phyloP scores from a whole-genome alignment of 164 flowering plant species.

The Annona cherimola region DNA sequence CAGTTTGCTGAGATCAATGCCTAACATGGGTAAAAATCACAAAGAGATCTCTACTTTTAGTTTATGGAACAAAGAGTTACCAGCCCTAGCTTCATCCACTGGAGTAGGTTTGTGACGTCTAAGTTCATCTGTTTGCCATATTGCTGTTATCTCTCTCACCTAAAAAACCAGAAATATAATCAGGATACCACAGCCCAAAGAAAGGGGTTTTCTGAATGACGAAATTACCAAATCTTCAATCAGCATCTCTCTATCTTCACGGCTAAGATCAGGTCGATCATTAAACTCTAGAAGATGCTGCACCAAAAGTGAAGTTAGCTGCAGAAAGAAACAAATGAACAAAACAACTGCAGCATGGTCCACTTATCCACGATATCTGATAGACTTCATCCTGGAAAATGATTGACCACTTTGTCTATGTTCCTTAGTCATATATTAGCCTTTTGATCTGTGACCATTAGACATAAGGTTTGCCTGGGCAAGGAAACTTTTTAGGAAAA shows the following conservation, averaged over 20 bases:
- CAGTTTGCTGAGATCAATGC: too few relatives aligned
- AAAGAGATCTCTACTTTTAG: too few relatives aligned
- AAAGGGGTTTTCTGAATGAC: not conserved
- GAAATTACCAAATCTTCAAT: constrained; percentile 82
- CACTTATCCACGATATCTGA: not conserved
- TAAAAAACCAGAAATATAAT: constrained; percentile 21
- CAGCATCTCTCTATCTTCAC: constrained; percentile 81
- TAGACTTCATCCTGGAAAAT: not conserved
- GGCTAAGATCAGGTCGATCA: constrained; percentile 73
- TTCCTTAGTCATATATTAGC: not conserved
- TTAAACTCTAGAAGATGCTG: constrained; percentile 87
- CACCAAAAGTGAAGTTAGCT: constrained; percentile 11
- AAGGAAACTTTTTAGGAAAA: not conserved
- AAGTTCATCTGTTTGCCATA: constrained; percentile 97
- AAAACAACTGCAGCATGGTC: not conserved
- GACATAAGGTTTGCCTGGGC: not conserved
- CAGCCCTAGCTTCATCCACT: constrained; percentile 96
- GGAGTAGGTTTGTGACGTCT: constrained; percentile 94
- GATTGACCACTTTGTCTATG: not conserved
- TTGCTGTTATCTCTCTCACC: constrained; percentile 87
- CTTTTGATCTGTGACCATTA: not conserved
- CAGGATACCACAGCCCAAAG: not conserved
- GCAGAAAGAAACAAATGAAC: constrained; percentile 3
- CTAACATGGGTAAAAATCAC: too few relatives aligned
- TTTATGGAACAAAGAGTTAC: constrained; percentile 26